Base-by-base conservation (phyloP, 202 grass and related monocot species). In the Eragrostis tef region DNA sequence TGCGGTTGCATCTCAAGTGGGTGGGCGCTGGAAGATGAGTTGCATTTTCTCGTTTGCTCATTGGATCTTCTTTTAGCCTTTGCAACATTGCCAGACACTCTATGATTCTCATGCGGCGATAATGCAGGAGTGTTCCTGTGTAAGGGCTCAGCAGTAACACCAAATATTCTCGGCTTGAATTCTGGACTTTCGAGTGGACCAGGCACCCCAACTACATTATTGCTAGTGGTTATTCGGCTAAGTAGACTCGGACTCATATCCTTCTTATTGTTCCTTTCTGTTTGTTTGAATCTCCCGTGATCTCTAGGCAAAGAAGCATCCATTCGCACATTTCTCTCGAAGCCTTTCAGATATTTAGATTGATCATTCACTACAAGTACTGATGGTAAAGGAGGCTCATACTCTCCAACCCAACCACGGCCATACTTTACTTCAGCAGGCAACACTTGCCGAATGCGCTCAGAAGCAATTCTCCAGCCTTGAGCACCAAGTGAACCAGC, bases 371-470 rank as follows among this genome's bases (percentile, higher is more conserved):
- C 39, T 72, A 82, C 79, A 49, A 99, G 66, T 78, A 99, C 69
- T 83, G 89, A 29, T 12, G 88, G 86, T 64, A 71, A 79, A 11
- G 77, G 86, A 54, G 97, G 86, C 68, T 99, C 93, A 79, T 88
- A 96, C 79, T 99, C 97, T 68, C 79, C 85, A 57, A 99, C 87
- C 97, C 97, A 99, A 74, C 97, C 97, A 92, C 82, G 91, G 12
- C 93, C 97, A 80, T 94, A 99, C 72, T 87, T 96, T 48, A 90
- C 82, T 56, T 89, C 93, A 86, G 81, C 47, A 67, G 97, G 97
- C 78, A 99, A 85, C 44, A 82, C 90, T 86, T 76, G 87, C 44
- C 85, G 83, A 79, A 99, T 99, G 59, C 79, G 87, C 39, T 93
- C 87, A 87, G 93, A 96, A 24, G 86, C 85, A 25, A 99, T 89